Conservation (phyloP, 2,329 filamentous ascomycete species). For the Simplicillium sp. region DNA sequence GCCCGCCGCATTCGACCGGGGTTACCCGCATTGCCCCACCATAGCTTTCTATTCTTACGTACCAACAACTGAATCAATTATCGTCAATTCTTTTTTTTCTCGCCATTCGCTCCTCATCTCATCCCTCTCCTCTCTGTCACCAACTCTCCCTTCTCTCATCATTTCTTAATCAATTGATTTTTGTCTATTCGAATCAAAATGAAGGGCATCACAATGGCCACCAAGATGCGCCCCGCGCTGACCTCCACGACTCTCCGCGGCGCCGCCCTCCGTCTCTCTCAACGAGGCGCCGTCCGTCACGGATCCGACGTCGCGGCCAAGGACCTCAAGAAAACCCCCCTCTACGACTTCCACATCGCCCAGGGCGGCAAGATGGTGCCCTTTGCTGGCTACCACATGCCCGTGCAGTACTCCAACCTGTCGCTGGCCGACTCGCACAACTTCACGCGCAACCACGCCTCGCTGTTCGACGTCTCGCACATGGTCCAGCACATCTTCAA, state of each 20-base stretch:
- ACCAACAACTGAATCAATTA: slow-evolving; percentile 8
- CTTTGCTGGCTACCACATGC: slow-evolving; percentile 92
- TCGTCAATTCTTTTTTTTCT: slow-evolving; percentile 6
- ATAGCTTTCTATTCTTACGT: slow-evolving; percentile 7
- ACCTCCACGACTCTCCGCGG: slow-evolving; percentile 11
- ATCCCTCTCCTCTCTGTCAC: slow-evolving; percentile 3
- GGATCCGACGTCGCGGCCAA: slow-evolving; percentile 17
- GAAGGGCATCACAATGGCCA: slow-evolving; percentile 20
- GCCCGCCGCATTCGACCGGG: slow-evolving; percentile 7
- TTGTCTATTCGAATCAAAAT: slow-evolving; percentile 9
- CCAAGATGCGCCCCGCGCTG: slow-evolving; percentile 19
- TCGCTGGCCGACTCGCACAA: slow-evolving; percentile 77
- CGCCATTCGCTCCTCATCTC: slow-evolving; percentile 5
- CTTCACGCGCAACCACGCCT: slow-evolving; percentile 81
- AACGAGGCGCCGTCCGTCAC: slow-evolving; percentile 12
- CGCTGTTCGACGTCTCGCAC: slow-evolving; percentile 91
- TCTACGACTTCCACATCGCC: slow-evolving; percentile 70
- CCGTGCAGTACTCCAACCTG: slow-evolving; percentile 73
- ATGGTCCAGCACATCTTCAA: slow-evolving; percentile 89
- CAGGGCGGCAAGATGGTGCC: slow-evolving; percentile 89
- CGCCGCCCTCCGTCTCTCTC: slow-evolving; percentile 5
- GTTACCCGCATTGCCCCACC: slow-evolving; percentile 15
- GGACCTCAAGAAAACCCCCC: slow-evolving; percentile 52
- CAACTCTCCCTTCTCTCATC: slow-evolving; percentile 11
- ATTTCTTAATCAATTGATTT: slow-evolving; percentile 5